These are phyloP conservation scores for Penicillium hordei DNA, from an alignment of 2,329 filamentous ascomycete genomes.

Conservation along the genomic window DNA sequence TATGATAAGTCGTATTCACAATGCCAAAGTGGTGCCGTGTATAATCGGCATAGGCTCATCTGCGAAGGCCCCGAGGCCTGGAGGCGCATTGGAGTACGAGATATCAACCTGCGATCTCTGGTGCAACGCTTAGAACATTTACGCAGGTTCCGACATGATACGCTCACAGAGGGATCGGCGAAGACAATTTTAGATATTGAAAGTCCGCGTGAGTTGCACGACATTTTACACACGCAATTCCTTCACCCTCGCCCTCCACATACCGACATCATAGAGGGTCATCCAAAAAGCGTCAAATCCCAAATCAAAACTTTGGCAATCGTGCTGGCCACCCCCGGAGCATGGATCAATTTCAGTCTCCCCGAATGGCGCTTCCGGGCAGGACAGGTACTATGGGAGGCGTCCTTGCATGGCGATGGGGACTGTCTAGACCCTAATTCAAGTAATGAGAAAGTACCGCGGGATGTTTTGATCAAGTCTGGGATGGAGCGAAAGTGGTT, in stretches of 20 bases:
- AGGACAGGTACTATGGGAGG: constrained; percentile 49
- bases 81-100: constrained; percentile 44
- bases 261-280: constrained; percentile 23
- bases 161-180: constrained; percentile 30
- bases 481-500: constrained; percentile 53
- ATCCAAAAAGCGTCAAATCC: constrained; percentile 40
- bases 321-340: constrained; percentile 43
- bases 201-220: constrained; percentile 34
- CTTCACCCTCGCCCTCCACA: constrained; percentile 38
- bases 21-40: constrained; percentile 35
- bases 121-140: constrained; percentile 38
- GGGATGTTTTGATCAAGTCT: constrained; percentile 28
- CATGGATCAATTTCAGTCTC: constrained; percentile 51
- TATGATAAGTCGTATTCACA: constrained; percentile 38
- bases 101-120: constrained; percentile 35
- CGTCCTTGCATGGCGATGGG: constrained; percentile 36
- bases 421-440: constrained; percentile 28
- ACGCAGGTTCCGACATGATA: constrained; percentile 35
- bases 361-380: constrained; percentile 48
- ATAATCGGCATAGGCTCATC: constrained; percentile 40
- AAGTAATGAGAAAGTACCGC: constrained; percentile 5
- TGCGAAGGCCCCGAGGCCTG: constrained; percentile 41
- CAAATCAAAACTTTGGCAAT: constrained; percentile 49
- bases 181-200: constrained; percentile 41
- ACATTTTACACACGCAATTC: constrained; percentile 39